Evolutionary conservation across 176 grass and related monocot species (phyloP), one percentile per base, ranked within the genome.

Genomic region (Avena atlantica): DNA sequence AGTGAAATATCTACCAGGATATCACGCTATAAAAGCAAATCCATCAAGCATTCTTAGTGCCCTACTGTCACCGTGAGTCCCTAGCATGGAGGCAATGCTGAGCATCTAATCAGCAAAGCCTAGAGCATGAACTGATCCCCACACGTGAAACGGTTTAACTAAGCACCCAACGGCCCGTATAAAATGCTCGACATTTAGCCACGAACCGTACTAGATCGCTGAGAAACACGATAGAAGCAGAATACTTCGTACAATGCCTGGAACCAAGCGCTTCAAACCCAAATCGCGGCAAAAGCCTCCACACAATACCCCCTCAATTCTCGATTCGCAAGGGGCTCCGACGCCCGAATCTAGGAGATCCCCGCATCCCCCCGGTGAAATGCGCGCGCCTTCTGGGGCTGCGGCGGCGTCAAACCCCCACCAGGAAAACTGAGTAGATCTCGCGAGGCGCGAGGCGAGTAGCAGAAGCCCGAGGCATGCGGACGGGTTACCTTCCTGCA

Each of bases 401-500:
- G 27, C 3, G 58, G 69, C 31, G 16, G 31, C 49, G 50, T 37
- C 56, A 20, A 88, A 71, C 64, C 75, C 82, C 17, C 69, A 21
- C 29, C 56, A 37, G 10, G 70, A 51, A 65, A 80, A 86, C 50
- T 16, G 70, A 77, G 61, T 84, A 90, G 83, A 90, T 90, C 88
- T 86, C 88, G 62, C 78, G 83, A 60, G 19, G 37, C 42, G 69
- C 3, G 69, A 81, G 23, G 8, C 48, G 42, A 40, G 21, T 13
- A 53, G 68, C 58, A 11, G 15, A 81, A 51, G 47, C 4, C 9
- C 36, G 27, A 78, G 50, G 64, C 12, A 4, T 9, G 61, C 36
- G 63, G 52, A 53, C 36, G 79, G 52, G 5, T 71, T 87, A 97
- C 94, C 94, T 97, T 97, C 94, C 89, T 92, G 94, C 74, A 97